Evolutionary conservation across 169 alveolate genomes (phyloP), one percentile per base, ranked within the genome.

Genomic region (Plasmodium adleri): DNA sequence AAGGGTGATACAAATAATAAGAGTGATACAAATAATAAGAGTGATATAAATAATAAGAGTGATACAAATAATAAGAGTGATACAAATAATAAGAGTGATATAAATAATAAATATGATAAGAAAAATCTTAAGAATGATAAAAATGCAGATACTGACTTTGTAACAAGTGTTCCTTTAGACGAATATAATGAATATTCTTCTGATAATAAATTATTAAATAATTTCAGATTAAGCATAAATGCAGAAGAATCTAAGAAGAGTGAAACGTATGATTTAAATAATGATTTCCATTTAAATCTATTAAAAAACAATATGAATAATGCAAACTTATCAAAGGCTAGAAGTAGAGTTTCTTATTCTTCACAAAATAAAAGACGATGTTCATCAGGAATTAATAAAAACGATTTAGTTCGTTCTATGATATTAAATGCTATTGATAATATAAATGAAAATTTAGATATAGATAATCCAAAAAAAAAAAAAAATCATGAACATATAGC

Each of bases 371-470:
- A 68, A 26, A 59, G 28, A 78, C 9, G 66, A 50, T 49, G 68
- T 6, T 78, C 89, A 8, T 50, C 59, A 13, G 17, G 47, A 5
- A 39, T 68, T 54, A 83, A 56, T 58, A 83, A 83, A 83, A 83
- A 83, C 13, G 76, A 83, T 13, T 26, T 68, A 1, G 39, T 83
- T 47, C 45, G 85, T 43, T 39, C 24, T 56, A 54, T 83, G 49
- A 68, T 83, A 52, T 72, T 83, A 26, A n/a, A 39, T 17, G 22
- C 80, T 83, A 68, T 83, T 49, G 83, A 83, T 56, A 83, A 83
- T 49, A 54, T 83, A 50, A 83, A 56, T 83, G 59, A 83, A 7
- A 49, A 67, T 17, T 32, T 56, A 68, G 54, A 68, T n/a, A 68
- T 39, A 22, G 64, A 49, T 17, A 17, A 83, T 43, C 56, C 68